Base-by-base conservation (phyloP, 371 early-diverging fungal genomes). In the Lichtheimia corymbifera region DNA sequence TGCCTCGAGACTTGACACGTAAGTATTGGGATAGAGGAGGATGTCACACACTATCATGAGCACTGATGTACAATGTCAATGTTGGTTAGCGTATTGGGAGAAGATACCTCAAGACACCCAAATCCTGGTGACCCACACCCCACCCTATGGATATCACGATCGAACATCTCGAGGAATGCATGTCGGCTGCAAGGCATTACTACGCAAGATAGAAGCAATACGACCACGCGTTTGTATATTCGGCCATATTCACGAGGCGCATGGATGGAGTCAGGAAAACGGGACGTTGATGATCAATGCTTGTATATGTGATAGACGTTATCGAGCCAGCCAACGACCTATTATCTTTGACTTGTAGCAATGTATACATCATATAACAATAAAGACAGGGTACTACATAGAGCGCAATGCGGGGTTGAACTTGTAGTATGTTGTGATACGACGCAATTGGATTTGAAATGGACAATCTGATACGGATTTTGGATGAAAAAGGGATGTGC, bases 161-260 rank as follows among this genome's bases (percentile, higher is more conserved):
- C 17, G 53, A 24, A 70, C 71, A 2, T 57, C 55, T 1, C 53
- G 57, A 9, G 55, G 65, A 20, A 41, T 43, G 3, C 68, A 72
- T 65, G 80, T 71, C 9, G 86, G 86, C 0, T 85, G 86, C 55
- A 63, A 62, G 1, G 59, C 71, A 35, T 65, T 85, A 17, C 58
- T 65, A 20, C 47, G 67, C 13, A 67, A 75, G 50, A 70, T 85
- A 22, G 64, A 74, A n/a, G 49, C 43, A 0, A 73, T 83, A 15
- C 60, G 65, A 41, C 86, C 86, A 1, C 60, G 63, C 15, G 78
- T 79, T 7, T 74, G 65, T 51, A 52, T 85, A 0, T 85, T 77
- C 64, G 86, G 86, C 1, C 86, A 85, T 68, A 85, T 85, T 58
- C 86, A 85, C 53, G 80, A 85, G 59, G 64, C 65, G 2, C 64